Base-by-base conservation (phyloP, 305 asterid genomes). In the Fraxinus greggii region DNA sequence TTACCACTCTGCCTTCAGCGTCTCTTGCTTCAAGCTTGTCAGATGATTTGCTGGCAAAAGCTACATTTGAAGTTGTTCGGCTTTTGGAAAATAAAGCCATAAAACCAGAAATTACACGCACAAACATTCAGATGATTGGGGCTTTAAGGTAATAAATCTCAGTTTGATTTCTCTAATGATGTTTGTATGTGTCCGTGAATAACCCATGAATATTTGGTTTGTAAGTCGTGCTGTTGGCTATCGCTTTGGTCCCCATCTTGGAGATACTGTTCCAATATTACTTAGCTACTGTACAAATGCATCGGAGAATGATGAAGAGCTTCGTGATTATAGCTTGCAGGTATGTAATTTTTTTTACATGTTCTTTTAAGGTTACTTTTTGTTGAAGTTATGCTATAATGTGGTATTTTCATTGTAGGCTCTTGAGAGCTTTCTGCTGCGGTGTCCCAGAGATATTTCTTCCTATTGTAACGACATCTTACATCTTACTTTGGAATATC, bases 291-390 rank as follows among this genome's bases (percentile, higher is more conserved):
- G 99, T 85, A 89, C 88, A 82, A 93, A 90, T 89, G 99, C 99
- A 76, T 92, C 99, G 31, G 99, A 97, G 88, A 97, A 97, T 91
- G 98, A 97, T 79, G 99, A 97, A 89, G 99, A 97, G 89, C 98
- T 97, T 83, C 95, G 98, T 19, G 99, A 97, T 87, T 94, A 93
- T 86, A 92, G 99, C 90, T 83, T 97, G 91, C 99, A 94, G 99
- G 99, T 97, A 88, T 74, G 32, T 45, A 77, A 61, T 59, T 79
- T 42, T 72, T 72, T 38, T 45, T 45, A 23, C 81, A 12, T 3
- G n/a, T 29, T 81, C 70, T 75, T 42, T 45, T 45, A 3, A 40
- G 48, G 48, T 40, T 40, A 40, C 17, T 15, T 40, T 79, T 56
- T 65, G 35, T 56, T 56, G 40, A 38, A 19, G 26, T 32, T 80